Evolutionary conservation across 441 rosid genomes (phyloP).

Genomic region (Populus hybrid): DNA sequence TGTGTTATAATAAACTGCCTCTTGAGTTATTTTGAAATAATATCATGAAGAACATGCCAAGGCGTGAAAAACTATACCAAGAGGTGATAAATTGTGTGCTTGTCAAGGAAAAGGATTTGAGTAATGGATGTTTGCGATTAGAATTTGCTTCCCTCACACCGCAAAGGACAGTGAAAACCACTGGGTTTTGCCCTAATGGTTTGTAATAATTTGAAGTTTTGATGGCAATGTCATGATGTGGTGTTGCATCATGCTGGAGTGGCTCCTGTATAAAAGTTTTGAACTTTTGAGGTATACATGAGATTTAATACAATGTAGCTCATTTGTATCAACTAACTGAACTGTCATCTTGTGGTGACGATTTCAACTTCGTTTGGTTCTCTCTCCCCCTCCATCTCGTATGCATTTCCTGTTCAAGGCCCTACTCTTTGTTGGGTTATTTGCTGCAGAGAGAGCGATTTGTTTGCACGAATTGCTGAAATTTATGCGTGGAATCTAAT

Average conservation of each 20-base stretch:
- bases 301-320: background rate
- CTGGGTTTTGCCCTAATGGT: background rate
- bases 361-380: background rate
- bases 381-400: too few species aligned
- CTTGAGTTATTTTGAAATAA: conserved; percentile 17
- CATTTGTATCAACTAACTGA: background rate
- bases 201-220: background rate
- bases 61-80: background rate
- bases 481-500: background rate
- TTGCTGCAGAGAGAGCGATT: too few species aligned
- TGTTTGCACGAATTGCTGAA: background rate
- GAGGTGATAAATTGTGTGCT: background rate
- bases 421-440: background rate
- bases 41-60: conserved; percentile 8
- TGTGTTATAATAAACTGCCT: conserved; percentile 6
- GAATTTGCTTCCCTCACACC: conserved; percentile 11
- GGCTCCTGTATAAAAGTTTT: background rate
- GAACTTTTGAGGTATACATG: background rate
- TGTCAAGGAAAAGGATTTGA: conserved; percentile 7
- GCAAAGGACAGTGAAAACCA: conserved; percentile 1
- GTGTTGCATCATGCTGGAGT: background rate
- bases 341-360: background rate
- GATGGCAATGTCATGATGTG: background rate
- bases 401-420: too few species aligned
- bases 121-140: conserved; percentile 11